These are phyloP conservation scores for Boletus eberwhitei DNA, from an alignment of 768 basidiomycete genomes.

Conservation along the genomic window DNA sequence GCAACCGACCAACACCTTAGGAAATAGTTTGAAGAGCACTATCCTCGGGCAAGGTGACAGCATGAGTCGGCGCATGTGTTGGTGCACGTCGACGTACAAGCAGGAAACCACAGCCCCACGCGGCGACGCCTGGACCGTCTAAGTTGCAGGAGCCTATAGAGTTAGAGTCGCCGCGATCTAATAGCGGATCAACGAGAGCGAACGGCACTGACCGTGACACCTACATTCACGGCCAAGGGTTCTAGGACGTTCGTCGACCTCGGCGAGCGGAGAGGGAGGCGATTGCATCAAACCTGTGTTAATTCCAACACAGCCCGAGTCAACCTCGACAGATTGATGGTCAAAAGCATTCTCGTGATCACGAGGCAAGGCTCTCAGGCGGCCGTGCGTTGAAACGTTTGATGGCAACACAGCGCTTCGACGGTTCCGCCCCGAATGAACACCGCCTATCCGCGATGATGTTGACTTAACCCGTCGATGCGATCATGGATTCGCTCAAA, in stretches of 20 bases:
- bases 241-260: too few relatives aligned
- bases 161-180: neutral
- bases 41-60: neutral
- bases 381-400: neutral
- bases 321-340: too few relatives aligned
- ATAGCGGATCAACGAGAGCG: neutral
- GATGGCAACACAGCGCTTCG: neutral
- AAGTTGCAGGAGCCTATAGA: too few relatives aligned
- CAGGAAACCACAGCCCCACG: neutral
- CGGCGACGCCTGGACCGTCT: too few relatives aligned
- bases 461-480: neutral
- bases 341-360: neutral
- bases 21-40: neutral
- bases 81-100: too few relatives aligned
- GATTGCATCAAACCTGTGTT: neutral
- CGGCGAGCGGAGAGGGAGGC: neutral
- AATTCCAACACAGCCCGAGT: neutral
- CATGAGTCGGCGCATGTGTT: neutral
- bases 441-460: neutral
- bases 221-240: too few relatives aligned
- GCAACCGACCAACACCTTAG: neutral
- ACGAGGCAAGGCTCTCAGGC: neutral
- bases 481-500: neutral
- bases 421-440: neutral
- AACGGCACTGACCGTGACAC: neutral